A percentile compares a stretch with the other conserved stretches of the same genome.
Conservation (phyloP, 192 early-diverging fungal genomes). For the Coemansia sp. region DNA sequence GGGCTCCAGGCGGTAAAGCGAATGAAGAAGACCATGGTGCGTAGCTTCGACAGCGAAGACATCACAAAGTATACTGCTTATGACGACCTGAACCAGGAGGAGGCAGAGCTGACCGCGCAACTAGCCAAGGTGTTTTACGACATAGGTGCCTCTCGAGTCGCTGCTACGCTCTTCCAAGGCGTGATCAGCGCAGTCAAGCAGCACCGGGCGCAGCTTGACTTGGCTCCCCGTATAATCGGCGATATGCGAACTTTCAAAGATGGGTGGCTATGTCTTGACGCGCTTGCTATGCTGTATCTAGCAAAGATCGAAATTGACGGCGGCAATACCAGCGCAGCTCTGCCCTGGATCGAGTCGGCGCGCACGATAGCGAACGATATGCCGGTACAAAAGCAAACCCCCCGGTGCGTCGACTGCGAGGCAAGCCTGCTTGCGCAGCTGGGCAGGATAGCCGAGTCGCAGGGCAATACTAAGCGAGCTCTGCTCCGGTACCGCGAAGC, state of each 20-base stretch:
- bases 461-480: slow-evolving; percentile 31
- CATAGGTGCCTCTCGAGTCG: slow-evolving; percentile 9
- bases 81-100: slow-evolving; percentile 40
- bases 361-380: slow-evolving; percentile 13
- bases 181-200: slow-evolving; percentile 26
- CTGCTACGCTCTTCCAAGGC: slow-evolving; percentile 34
- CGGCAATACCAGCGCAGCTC: slow-evolving; percentile 19
- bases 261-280: slow-evolving; percentile 48
- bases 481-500: slow-evolving; percentile 45
- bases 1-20: slow-evolving; percentile 37
- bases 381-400: slow-evolving; percentile 1
- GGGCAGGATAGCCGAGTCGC: slow-evolving; percentile 37
- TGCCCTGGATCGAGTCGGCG: slow-evolving; percentile 38
- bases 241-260: slow-evolving; percentile 30
- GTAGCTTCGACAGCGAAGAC: slow-evolving; percentile 25
- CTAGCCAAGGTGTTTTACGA: slow-evolving; percentile 35
- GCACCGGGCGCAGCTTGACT: slow-evolving; percentile 35
- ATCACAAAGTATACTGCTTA: slow-evolving; percentile 27
- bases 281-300: slow-evolving; percentile 33
- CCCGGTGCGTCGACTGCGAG: slow-evolving; percentile 41
- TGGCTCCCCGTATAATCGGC: slow-evolving; percentile 28
- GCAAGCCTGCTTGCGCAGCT: slow-evolving; percentile 29
- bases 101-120: slow-evolving; percentile 22
- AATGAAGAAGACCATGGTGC: slow-evolving; percentile 26
- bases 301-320: slow-evolving; percentile 30